phyloP scores from a whole-genome alignment of 176 grass and related monocot genomes.

The maize (Zea mays) region DNA sequence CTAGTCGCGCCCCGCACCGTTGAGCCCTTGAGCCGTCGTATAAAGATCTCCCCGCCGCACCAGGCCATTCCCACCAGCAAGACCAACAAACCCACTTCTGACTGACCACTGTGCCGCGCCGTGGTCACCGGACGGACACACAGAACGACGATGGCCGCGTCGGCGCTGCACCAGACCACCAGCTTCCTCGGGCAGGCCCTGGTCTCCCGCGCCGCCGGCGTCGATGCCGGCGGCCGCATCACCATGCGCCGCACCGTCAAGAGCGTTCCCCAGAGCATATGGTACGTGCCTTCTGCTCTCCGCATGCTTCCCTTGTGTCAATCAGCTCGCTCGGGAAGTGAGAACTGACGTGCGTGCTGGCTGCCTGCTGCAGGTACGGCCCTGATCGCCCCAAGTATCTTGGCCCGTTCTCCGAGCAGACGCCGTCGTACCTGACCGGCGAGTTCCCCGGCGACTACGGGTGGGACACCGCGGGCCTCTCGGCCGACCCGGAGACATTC shows the following conservation, averaged over 20 bases:
- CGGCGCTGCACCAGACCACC: conserved; percentile 59
- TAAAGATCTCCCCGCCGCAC: conserved; percentile 36
- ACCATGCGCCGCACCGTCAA: conserved; percentile 75
- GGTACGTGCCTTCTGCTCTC: conserved; percentile 13
- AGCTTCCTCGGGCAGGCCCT: conserved; percentile 59
- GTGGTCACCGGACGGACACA: background rate
- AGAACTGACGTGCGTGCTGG: background rate
- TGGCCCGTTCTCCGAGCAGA: conserved; percentile 89
- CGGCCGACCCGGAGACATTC: conserved; percentile 85
- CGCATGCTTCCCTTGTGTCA: background rate
- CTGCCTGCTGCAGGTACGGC: conserved; percentile 46
- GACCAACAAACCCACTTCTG: no score
- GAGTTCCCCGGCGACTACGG: conserved; percentile 95
- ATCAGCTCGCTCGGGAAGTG: background rate
- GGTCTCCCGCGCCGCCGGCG: conserved; percentile 44
- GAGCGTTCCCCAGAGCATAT: conserved; percentile 73
- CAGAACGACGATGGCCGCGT: conserved; percentile 42
- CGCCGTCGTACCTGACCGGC: conserved; percentile 80
- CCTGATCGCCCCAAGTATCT: conserved; percentile 83
- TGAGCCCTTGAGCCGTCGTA: conserved; percentile 16
- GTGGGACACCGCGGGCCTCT: conserved; percentile 87
- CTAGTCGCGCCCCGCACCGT: background rate
- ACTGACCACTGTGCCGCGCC: background rate
- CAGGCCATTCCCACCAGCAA: conserved; percentile 10
- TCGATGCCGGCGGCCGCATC: conserved; percentile 58